phyloP scores from a whole-genome alignment of 805 yeast species.

The Kluyveromyces nonfermentans region DNA sequence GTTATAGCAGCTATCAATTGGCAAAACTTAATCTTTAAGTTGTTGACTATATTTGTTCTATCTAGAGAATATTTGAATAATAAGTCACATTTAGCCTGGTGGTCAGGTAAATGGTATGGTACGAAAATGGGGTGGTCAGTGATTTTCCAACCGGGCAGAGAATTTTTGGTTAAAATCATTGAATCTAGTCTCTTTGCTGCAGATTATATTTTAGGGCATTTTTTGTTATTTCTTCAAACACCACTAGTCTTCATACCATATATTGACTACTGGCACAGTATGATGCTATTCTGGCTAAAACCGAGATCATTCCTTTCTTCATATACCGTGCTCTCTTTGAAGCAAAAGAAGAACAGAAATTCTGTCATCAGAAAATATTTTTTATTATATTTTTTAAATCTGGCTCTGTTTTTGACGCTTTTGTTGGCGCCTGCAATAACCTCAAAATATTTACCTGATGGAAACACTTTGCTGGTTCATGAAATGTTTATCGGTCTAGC shows the following conservation, averaged over 20 bases:
- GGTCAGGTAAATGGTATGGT: conserved; percentile 67
- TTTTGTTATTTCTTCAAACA: conserved; percentile 45
- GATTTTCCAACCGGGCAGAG: conserved; percentile 56
- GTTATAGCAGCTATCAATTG: conserved; percentile 44
- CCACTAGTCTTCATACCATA: conserved; percentile 57
- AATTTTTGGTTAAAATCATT: conserved; percentile 49
- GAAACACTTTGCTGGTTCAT: conserved; percentile 14
- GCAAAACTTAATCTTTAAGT: conserved; percentile 49
- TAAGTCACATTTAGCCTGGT: conserved; percentile 60
- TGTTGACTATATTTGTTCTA: conserved; percentile 40
- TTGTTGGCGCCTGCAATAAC: conserved; percentile 42
- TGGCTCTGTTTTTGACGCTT: conserved; percentile 33
- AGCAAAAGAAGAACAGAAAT: conserved; percentile 33
- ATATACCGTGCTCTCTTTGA: conserved; percentile 31
- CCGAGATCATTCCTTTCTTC: conserved; percentile 36
- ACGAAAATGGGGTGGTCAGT: conserved; percentile 54
- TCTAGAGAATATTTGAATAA: conserved; percentile 57
- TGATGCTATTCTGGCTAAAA: conserved; percentile 57
- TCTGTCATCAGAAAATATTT: conserved; percentile 37
- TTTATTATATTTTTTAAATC: conserved; percentile 35
- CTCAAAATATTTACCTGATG: conserved; percentile 20
- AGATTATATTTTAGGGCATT: conserved; percentile 53
- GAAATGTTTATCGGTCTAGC: conserved; percentile 33
- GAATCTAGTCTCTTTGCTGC: conserved; percentile 63
- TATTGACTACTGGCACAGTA: conserved; percentile 57